Base-by-base conservation (phyloP, 805 yeast species). In the Candida broadrunensis region DNA sequence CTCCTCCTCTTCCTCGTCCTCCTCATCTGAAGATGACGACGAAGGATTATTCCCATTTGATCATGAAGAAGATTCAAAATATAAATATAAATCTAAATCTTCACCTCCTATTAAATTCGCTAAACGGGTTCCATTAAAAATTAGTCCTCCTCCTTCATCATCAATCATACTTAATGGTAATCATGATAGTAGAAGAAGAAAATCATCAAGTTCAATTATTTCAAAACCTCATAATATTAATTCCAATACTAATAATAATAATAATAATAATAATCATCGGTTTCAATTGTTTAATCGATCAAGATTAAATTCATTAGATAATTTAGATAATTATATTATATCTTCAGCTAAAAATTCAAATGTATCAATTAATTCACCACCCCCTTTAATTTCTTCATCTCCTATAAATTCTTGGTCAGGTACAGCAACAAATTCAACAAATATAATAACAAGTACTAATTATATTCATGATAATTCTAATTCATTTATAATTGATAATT, bases 91-190 rank as follows among this genome's bases (percentile, higher is more conserved):
- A 5, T 39, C 45, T 33, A 50, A 46, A 39, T 54, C 52, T 42
- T 48, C 47, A 32, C 70, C 68, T 6, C 72, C 72, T 1, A 51
- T 66, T 36, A 58, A 54, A 51, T 73, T 65, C 51, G 79, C 73
- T 48, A 70, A 57, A 51, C 64, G 64, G 37, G 75, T 59, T 33
- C 76, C 69, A 25, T 46, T 57, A 38, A 69, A 63, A 41, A 43
- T 62, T 29, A 60, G 65, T 41, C 67, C 72, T 6, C 73, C 74
- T 4, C 71, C 73, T 1, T 35, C 35, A 11, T 26, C 23, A 35
- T 61, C 66, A 2, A 38, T 38, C 24, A 21, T 7, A 7, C 9
- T 9, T 7, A 21, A 21, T 7, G 12, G 14, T 26, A 13, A 13
- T 21, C 37, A 32, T 5, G 34, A 47, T 8, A 49, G 50, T 6